Conservation (phyloP, 1,139 yeast genomes). For the Debaryomycetaceae sp. region DNA sequence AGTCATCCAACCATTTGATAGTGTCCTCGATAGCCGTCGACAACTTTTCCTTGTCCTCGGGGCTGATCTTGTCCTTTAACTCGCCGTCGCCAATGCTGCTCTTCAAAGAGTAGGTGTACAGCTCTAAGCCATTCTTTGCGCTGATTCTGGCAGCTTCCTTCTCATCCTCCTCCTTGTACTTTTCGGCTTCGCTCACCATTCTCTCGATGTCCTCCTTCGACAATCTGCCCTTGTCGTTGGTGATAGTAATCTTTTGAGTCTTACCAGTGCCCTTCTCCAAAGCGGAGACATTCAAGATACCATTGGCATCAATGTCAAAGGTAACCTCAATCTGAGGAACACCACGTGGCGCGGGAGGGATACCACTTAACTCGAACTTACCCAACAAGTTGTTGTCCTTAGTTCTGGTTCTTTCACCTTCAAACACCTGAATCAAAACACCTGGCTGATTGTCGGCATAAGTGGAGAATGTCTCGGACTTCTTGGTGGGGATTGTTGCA, state of each 20-base stretch:
- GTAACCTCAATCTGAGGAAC: conserved; percentile 95
- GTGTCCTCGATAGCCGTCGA: conserved; percentile 41
- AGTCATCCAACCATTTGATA: conserved; percentile 45
- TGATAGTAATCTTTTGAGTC: conserved; percentile 35
- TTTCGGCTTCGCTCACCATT: conserved; percentile 46
- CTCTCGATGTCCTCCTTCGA: conserved; percentile 46
- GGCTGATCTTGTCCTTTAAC: conserved; percentile 46
- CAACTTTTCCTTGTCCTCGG: conserved; percentile 41
- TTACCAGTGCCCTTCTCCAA: conserved; percentile 91
- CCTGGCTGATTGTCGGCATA: conserved; percentile 97
- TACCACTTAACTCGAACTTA: conserved; percentile 88
- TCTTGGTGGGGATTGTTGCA: conserved; percentile 93
- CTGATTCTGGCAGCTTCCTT: conserved; percentile 34
- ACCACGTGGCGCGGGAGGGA: conserved; percentile 98
- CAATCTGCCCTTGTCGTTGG: conserved; percentile 47
- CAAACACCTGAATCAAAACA: conserved; percentile 89
- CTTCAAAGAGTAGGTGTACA: conserved; percentile 81
- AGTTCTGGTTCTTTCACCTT: conserved; percentile 95
- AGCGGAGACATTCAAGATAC: conserved; percentile 90
- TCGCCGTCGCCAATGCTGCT: conserved; percentile 49
- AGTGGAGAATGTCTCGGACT: conserved; percentile 92
- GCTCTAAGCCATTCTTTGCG: conserved; percentile 83
- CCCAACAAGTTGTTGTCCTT: conserved; percentile 94
- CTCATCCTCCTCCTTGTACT: conserved; percentile 36
- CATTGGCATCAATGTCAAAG: conserved; percentile 88